Base-by-base conservation (phyloP, 139 green algal genomes). In the Chlamydomonas eustigma region DNA sequence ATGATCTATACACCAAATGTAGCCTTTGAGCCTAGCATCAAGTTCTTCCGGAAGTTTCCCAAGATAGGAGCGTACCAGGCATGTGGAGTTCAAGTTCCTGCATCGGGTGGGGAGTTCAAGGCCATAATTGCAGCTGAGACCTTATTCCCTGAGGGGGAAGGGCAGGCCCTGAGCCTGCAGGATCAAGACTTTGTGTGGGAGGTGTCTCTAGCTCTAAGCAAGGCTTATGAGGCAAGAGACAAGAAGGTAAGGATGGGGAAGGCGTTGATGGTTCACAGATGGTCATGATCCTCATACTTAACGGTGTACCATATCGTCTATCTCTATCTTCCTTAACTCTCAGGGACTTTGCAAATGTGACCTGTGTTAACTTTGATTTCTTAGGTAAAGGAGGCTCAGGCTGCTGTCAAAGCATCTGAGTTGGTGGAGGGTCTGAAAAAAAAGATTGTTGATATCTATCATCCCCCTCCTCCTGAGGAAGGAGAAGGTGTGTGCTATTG, bases 101-200 rank as follows among this genome's bases (percentile, higher is more conserved):
- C 44, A 58, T 44, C 50, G 24, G 50, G 3, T 4, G 69, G 76
- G 1, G 75, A 83, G 73, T 89, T 82, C 76, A 86, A 84, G 32
- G 77, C 81, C 5, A 51, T 91, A 24, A 73, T 91, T 67, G 84
- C 81, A 1, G 86, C 78, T 34, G 86, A 91, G 52, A 91, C 81
- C 1, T 76, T 91, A 70, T 81, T 88, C 51, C 86, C 86, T 0
- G 81, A 89, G 51, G 82, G 76, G 12, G 52, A 35, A 44, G 86
- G 84, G n/a, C 86, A 89, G 79, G 69, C 86, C 2, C 70, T 91
- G 34, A 70, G 38, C 0, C 31, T 76, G 3, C 79, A 81, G 2
- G 85, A 90, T 52, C 58, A 72, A 34, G 83, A 88, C 83, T 85
- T 86, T 63, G 73, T 88, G 6, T 88, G 83, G 83, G 72, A 84